phyloP scores from a whole-genome alignment of 2,329 filamentous ascomycete genomes.

The Chaetothyriales sp. region DNA sequence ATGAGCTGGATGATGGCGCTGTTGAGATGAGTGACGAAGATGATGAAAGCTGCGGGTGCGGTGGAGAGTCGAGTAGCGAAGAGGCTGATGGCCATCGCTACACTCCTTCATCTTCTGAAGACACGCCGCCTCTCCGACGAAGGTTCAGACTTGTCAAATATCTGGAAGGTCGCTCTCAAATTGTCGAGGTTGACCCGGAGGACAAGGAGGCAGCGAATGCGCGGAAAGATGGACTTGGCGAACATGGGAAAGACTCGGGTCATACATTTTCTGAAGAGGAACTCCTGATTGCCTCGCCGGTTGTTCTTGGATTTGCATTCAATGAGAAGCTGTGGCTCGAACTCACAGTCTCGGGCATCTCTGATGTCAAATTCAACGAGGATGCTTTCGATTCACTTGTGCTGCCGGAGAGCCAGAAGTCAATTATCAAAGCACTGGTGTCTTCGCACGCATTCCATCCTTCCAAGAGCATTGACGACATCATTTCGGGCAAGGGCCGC shows the following conservation, averaged over 20 bases:
- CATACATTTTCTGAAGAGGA: constrained; percentile 66
- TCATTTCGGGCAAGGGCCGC: constrained; percentile 72
- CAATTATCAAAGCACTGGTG: constrained; percentile 65
- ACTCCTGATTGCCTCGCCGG: constrained; percentile 67
- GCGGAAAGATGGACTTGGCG: constrained; percentile 40
- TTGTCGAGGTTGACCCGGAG: constrained; percentile 44
- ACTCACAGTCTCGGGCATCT: constrained; percentile 64
- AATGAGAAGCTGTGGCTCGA: constrained; percentile 84
- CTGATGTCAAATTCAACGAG: constrained; percentile 73
- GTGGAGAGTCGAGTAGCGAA: constrained; percentile 21
- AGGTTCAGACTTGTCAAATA: constrained; percentile 43
- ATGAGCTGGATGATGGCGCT: constrained; percentile 43
- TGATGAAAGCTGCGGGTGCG: constrained; percentile 24
- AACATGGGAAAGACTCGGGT: constrained; percentile 27
- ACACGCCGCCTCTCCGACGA: constrained; percentile 27
- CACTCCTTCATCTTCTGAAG: constrained; percentile 20
- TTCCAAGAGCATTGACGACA: constrained; percentile 68
- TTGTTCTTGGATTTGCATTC: constrained; percentile 78
- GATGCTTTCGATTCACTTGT: constrained; percentile 72
- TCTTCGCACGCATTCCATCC: constrained; percentile 73
- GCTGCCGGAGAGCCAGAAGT: constrained; percentile 49
- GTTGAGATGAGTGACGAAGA: constrained; percentile 10
- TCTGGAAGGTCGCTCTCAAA: constrained; percentile 37
- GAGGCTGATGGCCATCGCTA: constrained; percentile 21
- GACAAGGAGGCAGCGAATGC: constrained; percentile 41